Percentiles rank a stretch among this genome's conserved stretches.
Conservation (phyloP, 257 asterid species). For the Haberlea rhodopensis region DNA sequence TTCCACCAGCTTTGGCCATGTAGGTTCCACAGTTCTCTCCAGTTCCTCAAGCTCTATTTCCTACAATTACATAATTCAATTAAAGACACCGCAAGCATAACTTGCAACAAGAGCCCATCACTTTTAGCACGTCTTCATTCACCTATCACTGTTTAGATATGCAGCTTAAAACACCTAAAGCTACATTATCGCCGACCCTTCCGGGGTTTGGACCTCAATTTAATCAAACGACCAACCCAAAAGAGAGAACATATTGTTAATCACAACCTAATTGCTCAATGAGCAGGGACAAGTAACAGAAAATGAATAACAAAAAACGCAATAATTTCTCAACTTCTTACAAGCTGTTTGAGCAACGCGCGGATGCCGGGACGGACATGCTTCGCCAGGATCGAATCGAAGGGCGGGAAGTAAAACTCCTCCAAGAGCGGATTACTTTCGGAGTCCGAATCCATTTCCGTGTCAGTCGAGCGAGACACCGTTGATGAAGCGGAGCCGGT, state of each 20-base stretch:
- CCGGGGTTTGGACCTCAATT: too few relatives aligned
- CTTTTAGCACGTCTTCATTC: too few relatives aligned
- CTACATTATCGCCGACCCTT: too few relatives aligned
- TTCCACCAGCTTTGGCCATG: constrained; percentile 96
- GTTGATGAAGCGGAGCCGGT: constrained; percentile 32
- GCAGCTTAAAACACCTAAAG: too few relatives aligned
- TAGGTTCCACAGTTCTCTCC: constrained; percentile 88
- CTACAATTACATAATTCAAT: constrained; percentile 37
- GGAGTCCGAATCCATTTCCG: constrained; percentile 23
- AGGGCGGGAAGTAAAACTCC: background rate
- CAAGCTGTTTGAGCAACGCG: background rate
- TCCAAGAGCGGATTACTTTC: background rate
- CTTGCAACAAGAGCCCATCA: background rate
- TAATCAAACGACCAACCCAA: background rate
- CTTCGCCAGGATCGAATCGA: background rate
- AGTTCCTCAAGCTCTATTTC: constrained; percentile 69
- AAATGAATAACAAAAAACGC: background rate
- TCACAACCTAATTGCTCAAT: background rate
- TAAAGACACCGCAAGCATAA: constrained; percentile 10
- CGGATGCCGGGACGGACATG: background rate
- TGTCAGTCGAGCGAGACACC: constrained; percentile 20
- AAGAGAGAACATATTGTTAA: background rate
- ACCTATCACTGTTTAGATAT: too few relatives aligned
- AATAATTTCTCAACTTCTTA: background rate
- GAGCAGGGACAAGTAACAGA: background rate